Evolutionary conservation across 2,329 filamentous ascomycete genomes (phyloP), one percentile per base, ranked within the genome.

Genomic region (Fusarium incarnatum): DNA sequence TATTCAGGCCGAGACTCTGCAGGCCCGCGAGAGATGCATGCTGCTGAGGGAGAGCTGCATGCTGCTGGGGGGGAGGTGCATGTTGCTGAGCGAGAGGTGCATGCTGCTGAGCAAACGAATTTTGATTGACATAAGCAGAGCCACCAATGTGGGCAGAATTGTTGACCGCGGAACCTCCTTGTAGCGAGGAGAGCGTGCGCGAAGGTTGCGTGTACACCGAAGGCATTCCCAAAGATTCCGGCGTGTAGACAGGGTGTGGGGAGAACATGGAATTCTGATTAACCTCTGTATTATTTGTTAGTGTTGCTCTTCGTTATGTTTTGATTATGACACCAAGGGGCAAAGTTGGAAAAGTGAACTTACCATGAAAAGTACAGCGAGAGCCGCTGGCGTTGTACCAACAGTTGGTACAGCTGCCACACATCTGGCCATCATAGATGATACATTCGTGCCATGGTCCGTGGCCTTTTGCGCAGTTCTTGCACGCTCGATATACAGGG

Each of bases 331-430:
- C 28, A 12, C 15, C 9, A 27, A 25, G 27, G 25, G 56, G 20
- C 37, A 22, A 8, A 12, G 23, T 27, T 28, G 16, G 12, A n/a
- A 34, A 10, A n/a, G 34, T 54, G 2, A 30, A 76, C 84, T 68
- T 79, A 88, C 87, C 86, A 63, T 89, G 87, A 73, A 88, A 89
- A 16, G 86, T 88, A 65, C 87, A 89, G 53, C 87, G 79, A 12
- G 86, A 83, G 12, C 87, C 87, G 53, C 86, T 88, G 10, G 87
- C 87, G 60, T 89, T 89, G 77, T 87, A 89, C 87, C 87, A 89
- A 75, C 87, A 89, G 73, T 89, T 89, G 60, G 87, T 84, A 67
- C 87, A 89, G 72, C 86, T 88, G 12, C 87, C 87, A 62, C 86
- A 88, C 85, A 89, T 86, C 73, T 88, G 85, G 3, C 87, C 87